Base-by-base conservation (phyloP, 2,329 filamentous ascomycete species). In the Knufia fluminis region DNA sequence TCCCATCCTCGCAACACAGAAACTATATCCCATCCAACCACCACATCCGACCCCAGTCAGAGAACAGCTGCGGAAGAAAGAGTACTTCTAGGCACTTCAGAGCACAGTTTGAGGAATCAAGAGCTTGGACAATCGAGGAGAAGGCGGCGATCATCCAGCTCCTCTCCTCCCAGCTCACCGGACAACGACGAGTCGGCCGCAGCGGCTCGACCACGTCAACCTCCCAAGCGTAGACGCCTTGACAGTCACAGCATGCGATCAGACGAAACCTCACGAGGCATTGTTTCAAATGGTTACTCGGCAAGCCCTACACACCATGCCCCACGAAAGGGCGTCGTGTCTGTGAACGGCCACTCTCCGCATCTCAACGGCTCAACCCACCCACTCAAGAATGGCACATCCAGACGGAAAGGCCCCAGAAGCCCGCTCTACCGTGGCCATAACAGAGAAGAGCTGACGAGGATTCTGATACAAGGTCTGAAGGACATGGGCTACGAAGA, bases 401-500 rank as follows among this genome's bases (percentile, higher is more conserved):
- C 60, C 35, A 67, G 64, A 48, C 59, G 62, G 9, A 54, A 59
- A 3, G 56, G 54, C 33, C 53, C 59, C 17, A 49, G 60, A 41
- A 52, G 62, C 24, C 53, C 71, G 3, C 71, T 71, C 28, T 97
- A 94, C 65, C 84, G 82, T 62, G 90, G 89, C 16, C 91, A 97
- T 63, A 80, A 92, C 63, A 80, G 88, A 63, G 89, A 95, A 71
- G 91, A 98, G 70, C 84, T 97, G 39, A 94, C 91, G 3, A 77
- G 92, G 48, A 85, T 97, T 55, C 69, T 98, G 60, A 92, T 98
- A 61, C 92, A 98, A 67, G 86, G 89, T 31, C 70, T 98, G 56
- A 79, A 82, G 20, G 91, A 96, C 64, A 76, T 98, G 70, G 92
- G 92, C 2, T 96, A 97, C 63, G 74, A 81, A 52, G 73, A 74